phyloP scores from a whole-genome alignment of 441 rosid species.

The Biscutella laevigata region DNA sequence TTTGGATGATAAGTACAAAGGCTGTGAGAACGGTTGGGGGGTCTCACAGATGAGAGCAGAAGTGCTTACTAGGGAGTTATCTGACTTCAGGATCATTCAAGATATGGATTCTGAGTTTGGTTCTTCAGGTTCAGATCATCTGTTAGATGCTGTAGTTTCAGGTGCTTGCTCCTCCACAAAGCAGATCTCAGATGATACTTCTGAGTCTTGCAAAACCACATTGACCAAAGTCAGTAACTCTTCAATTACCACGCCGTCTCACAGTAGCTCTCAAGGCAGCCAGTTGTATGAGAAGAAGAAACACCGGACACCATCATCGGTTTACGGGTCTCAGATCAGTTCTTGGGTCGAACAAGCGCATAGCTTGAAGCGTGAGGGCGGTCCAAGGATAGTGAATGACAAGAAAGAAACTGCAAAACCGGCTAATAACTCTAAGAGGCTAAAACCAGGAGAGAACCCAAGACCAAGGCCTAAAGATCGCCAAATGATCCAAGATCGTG shows the following conservation, averaged over 20 bases:
- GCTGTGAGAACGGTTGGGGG: slow-evolving; percentile 32
- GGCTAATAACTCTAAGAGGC: slow-evolving; percentile 52
- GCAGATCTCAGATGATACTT: slow-evolving; percentile 60
- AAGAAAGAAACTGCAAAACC: slow-evolving; percentile 55
- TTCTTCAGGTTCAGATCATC: slow-evolving; percentile 47
- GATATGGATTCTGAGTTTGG: slow-evolving; percentile 32
- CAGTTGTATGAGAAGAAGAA: slow-evolving; percentile 19
- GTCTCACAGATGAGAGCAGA: slow-evolving; percentile 26
- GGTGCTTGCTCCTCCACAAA: slow-evolving; percentile 45
- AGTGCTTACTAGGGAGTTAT: slow-evolving; percentile 29
- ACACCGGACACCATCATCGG: slow-evolving; percentile 30
- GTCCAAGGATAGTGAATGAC: slow-evolving; percentile 46
- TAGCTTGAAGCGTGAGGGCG: slow-evolving; percentile 38
- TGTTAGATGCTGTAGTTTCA: slow-evolving; percentile 88
- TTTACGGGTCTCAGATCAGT: slow-evolving; percentile 65
- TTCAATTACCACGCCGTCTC: slow-evolving; percentile 38
- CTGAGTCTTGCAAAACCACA: slow-evolving; percentile 57
- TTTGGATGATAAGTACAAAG: slow-evolving; percentile 52
- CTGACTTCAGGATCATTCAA: slow-evolving; percentile 30
- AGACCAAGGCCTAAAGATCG: slow-evolving; percentile 98
- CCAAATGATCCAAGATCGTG: slow-evolving; percentile 96
- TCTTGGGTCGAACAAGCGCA: slow-evolving; percentile 76
- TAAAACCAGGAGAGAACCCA: slow-evolving; percentile 89
- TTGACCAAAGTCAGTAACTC: slow-evolving; percentile 56
- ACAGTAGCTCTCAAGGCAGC: slow-evolving; percentile 31